phyloP scores from a whole-genome alignment of 257 asterid species.

The Galeopsis tetrahit region DNA sequence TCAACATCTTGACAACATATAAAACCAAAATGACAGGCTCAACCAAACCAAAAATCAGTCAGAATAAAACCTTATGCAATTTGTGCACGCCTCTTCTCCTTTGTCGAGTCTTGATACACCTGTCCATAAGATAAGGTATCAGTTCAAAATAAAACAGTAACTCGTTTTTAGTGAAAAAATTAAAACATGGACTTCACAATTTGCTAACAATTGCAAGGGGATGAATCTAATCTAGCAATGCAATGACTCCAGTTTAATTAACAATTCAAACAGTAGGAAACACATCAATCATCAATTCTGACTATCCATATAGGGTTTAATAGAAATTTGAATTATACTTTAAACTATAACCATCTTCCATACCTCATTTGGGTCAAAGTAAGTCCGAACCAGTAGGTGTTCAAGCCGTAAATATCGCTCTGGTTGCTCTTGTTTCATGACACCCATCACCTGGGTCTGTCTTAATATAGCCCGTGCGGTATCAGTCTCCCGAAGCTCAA shows the following conservation, averaged over 20 bases:
- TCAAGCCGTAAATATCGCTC: conserved; percentile 92
- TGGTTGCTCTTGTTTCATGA: conserved; percentile 98
- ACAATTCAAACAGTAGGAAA: not conserved
- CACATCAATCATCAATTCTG: not conserved
- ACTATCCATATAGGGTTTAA: too few species aligned
- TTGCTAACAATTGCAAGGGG: not conserved
- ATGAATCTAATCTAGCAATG: not conserved
- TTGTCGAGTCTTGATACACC: too few species aligned
- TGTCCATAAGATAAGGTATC: conserved; percentile 11
- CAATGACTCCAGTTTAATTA: not conserved
- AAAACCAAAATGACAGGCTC: too few species aligned
- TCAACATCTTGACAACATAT: not conserved
- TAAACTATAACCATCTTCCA: conserved; percentile 11
- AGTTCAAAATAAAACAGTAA: conserved; percentile 7
- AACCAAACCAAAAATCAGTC: too few species aligned
- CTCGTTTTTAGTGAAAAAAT: too few species aligned
- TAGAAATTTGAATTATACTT: too few species aligned
- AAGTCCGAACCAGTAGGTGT: conserved; percentile 90
- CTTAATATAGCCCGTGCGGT: conserved; percentile 95
- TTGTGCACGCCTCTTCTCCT: too few species aligned
- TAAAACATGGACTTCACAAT: not conserved
- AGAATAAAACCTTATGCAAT: too few species aligned
- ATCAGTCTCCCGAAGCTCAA: conserved; percentile 97
- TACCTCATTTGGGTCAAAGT: conserved; percentile 95
- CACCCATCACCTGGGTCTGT: conserved; percentile 97